A percentile compares a stretch with the other conserved stretches of the same genome.
Conservation (phyloP, 106 monocot species). For the Cymbidium sinense region DNA sequence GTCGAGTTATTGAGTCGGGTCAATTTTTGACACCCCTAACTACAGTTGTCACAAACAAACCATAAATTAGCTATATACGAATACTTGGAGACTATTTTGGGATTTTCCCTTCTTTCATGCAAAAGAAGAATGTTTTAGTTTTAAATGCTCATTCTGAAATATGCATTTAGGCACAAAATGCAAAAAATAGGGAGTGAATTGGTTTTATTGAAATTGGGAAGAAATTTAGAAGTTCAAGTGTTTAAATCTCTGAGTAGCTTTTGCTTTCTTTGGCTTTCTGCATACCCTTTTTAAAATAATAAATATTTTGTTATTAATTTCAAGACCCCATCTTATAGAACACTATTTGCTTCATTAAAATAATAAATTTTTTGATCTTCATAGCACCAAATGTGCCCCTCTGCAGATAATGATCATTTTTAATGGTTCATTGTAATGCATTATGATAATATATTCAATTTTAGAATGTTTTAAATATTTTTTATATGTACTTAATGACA, state of each 20-base stretch:
- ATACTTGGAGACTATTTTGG: too few relatives aligned
- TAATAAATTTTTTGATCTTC: neutral
- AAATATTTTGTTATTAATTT: neutral
- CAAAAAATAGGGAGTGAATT: neutral
- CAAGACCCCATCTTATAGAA: neutral
- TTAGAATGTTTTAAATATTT: too few relatives aligned
- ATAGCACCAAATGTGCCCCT: neutral
- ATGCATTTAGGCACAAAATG: too few relatives aligned
- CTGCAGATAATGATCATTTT: neutral
- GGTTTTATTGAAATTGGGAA: neutral
- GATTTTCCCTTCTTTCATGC: too few relatives aligned
- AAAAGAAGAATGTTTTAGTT: too few relatives aligned
- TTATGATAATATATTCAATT: too few relatives aligned
- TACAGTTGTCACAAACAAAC: too few relatives aligned
- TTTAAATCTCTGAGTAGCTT: neutral
- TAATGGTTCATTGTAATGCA: neutral
- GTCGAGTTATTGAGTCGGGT: too few relatives aligned
- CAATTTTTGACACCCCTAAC: too few relatives aligned
- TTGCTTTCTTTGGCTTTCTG: neutral
- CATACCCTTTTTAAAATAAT: neutral
- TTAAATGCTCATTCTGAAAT: too few relatives aligned
- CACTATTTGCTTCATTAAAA: neutral
- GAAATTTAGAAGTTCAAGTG: neutral
- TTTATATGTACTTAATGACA: too few relatives aligned
- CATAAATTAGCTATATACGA: too few relatives aligned